Evolutionary conservation across 306 rosid species (phyloP).

Genomic region (Trifolium repens): DNA sequence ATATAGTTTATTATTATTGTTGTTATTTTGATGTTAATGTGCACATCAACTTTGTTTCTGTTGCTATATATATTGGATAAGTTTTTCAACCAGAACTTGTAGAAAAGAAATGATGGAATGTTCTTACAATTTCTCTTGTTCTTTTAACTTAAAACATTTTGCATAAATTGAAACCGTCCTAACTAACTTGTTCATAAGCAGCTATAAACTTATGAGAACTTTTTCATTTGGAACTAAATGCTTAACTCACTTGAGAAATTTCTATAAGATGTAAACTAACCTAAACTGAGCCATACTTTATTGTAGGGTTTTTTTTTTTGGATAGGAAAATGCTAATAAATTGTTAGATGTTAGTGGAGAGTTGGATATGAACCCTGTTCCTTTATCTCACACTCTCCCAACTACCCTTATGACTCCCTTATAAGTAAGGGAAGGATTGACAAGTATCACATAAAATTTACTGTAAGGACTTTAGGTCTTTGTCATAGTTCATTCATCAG

Average conservation of each 20-base stretch:
- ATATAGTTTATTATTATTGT: background rate
- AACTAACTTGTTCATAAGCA: conserved; percentile 6
- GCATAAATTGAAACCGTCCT: background rate
- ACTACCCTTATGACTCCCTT: background rate
- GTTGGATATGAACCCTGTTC: background rate
- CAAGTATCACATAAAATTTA: no score
- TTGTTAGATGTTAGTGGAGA: background rate
- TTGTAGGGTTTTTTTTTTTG: background rate
- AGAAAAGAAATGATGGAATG: background rate
- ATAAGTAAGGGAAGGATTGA: no score
- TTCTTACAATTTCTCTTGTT: background rate
- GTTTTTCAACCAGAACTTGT: no score
- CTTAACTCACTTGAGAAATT: background rate
- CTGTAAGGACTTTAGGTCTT: no score
- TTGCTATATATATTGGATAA: background rate
- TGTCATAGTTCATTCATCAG: no score
- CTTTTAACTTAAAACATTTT: background rate
- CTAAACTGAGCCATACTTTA: background rate
- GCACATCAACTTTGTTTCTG: background rate
- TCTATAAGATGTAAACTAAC: background rate
- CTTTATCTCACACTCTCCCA: background rate
- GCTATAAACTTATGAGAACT: background rate
- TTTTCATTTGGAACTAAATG: background rate
- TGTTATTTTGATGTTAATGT: background rate
- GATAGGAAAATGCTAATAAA: background rate